A percentile compares a stretch with the other conserved stretches of the same genome.
Evolutionary conservation across 2,329 filamentous ascomycete species (phyloP).

Genomic region (Juglanconis oblonga): DNA sequence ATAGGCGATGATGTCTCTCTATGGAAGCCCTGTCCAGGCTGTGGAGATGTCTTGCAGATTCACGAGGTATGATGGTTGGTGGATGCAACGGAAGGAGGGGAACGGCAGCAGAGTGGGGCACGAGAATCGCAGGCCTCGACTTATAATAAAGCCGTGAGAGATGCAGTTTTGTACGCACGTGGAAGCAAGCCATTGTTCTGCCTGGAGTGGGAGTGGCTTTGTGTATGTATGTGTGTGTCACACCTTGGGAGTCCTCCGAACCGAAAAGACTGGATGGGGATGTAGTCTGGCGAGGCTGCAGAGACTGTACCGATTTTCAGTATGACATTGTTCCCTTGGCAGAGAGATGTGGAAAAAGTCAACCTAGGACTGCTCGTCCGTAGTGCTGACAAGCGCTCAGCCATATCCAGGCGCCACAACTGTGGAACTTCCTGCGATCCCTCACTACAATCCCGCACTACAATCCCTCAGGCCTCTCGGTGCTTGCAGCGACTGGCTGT

Average conservation of each 20-base stretch:
- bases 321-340: slow-evolving; percentile 2
- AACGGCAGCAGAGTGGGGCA: slow-evolving; percentile 7
- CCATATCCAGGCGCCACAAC: not conserved
- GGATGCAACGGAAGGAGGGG: not conserved
- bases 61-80: slow-evolving; percentile 4
- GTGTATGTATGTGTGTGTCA: not conserved
- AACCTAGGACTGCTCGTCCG: not conserved
- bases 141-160: slow-evolving; percentile 8
- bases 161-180: not conserved
- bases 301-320: not conserved
- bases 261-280: not conserved
- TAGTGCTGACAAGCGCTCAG: not conserved
- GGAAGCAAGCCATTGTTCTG: slow-evolving; percentile 6
- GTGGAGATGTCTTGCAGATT: slow-evolving; percentile 9
- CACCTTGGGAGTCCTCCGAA: slow-evolving; percentile 10
- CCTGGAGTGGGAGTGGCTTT: not conserved
- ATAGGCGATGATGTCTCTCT: slow-evolving; percentile 1
- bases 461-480: too few relatives aligned
- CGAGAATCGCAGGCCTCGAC: slow-evolving; percentile 4
- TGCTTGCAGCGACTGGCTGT: not conserved
- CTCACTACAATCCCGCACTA: too few relatives aligned
- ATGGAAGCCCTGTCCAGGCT: slow-evolving; percentile 2
- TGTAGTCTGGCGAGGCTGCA: not conserved
- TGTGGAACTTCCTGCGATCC: not conserved
- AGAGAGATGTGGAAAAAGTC: not conserved